Conservation (phyloP, 1,284 basidiomycete genomes). For the Ganoderma meredithae region DNA sequence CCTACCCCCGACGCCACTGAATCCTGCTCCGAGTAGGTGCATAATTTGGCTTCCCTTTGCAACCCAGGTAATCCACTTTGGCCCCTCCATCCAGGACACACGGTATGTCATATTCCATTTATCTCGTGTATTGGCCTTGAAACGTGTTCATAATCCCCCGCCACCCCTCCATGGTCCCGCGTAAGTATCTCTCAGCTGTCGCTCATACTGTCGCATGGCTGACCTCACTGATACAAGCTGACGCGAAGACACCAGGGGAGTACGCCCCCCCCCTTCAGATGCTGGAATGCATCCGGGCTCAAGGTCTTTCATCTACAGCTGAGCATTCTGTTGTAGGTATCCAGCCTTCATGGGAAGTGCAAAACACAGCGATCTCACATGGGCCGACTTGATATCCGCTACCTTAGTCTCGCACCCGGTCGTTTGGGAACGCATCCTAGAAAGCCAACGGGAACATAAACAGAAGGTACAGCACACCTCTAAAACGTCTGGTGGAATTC, state of each 20-base stretch:
- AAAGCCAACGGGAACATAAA: too few relatives aligned
- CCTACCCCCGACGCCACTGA: neutral
- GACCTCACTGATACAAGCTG: neutral
- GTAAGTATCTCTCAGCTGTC: neutral
- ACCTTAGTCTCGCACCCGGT: too few relatives aligned
- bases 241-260: neutral
- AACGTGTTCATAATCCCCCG: neutral
- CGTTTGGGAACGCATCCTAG: too few relatives aligned
- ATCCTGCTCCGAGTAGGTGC: neutral
- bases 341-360: neutral
- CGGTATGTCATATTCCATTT: neutral
- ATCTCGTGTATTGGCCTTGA: neutral
- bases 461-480: too few relatives aligned
- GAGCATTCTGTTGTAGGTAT: neutral
- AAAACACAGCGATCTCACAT: too few relatives aligned
- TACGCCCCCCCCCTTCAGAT: neutral
- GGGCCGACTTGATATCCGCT: neutral
- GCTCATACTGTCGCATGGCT: neutral
- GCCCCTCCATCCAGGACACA: neutral
- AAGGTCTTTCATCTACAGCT: neutral
- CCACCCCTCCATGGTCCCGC: neutral
- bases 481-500: too few relatives aligned
- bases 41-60: neutral
- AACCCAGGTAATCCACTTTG: neutral
- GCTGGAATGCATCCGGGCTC: neutral